Evolutionary conservation across 768 basidiomycete species (phyloP).

Genomic region (Crepidotus variabilis): DNA sequence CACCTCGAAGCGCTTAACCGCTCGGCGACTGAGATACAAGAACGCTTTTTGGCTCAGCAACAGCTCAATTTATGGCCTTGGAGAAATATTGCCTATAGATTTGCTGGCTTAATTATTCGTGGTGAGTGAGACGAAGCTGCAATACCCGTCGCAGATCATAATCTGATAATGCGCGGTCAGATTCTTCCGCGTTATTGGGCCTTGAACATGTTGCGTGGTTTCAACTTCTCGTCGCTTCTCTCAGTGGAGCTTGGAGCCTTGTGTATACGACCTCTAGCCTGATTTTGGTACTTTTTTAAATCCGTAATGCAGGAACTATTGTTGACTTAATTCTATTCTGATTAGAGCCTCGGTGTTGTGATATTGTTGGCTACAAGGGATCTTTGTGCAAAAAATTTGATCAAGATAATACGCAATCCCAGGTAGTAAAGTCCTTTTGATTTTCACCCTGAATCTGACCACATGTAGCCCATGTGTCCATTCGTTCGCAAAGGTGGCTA

Average conservation of each 20-base stretch:
- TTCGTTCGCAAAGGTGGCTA: too few relatives aligned
- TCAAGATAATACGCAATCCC: too few relatives aligned
- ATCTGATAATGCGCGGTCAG: background rate
- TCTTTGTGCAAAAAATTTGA: too few relatives aligned
- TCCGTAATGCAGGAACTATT: background rate
- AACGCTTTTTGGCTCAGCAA: background rate
- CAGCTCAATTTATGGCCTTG: background rate
- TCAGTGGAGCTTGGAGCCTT: background rate
- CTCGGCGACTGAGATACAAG: background rate
- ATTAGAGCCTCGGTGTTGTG: background rate
- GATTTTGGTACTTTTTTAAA: background rate
- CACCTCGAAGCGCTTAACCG: background rate
- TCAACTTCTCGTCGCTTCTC: background rate
- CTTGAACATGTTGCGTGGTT: background rate
- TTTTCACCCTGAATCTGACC: too few relatives aligned
- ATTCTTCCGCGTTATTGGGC: background rate
- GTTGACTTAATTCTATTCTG: background rate
- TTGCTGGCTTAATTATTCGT: background rate
- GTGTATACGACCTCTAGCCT: background rate
- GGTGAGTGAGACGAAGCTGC: background rate
- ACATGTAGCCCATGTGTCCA: too few relatives aligned
- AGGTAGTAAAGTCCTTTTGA: too few relatives aligned
- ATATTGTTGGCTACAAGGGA: background rate
- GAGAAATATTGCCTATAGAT: background rate
- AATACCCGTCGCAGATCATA: background rate